phyloP scores from a whole-genome alignment of 345 rosid species.

The Bruguiera parviflora region DNA sequence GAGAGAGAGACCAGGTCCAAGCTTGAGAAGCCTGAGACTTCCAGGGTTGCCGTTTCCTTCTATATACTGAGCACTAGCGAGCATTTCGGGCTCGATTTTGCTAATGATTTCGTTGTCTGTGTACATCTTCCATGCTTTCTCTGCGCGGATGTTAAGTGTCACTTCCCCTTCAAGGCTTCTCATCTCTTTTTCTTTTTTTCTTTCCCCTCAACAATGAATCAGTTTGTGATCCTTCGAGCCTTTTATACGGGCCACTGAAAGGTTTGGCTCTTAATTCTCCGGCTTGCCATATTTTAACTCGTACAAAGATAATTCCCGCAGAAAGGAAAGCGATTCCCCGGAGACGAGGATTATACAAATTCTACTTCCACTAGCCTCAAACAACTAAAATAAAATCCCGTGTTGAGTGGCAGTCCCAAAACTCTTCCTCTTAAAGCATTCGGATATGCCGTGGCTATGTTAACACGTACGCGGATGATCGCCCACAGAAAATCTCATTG shows the following conservation, averaged over 20 bases:
- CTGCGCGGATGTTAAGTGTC: slow-evolving; percentile 35
- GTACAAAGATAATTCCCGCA: no score
- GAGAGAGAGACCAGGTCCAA: slow-evolving; percentile 38
- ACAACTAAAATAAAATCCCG: no score
- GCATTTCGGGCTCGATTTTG: slow-evolving; percentile 44
- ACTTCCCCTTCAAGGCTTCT: slow-evolving; percentile 37
- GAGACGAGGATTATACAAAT: no score
- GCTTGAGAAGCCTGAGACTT: slow-evolving; percentile 40
- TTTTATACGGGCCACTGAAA: not conserved
- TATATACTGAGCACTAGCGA: slow-evolving; percentile 27
- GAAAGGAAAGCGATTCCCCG: no score
- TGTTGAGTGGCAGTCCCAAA: no score
- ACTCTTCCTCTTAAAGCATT: no score
- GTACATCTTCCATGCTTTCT: slow-evolving; percentile 45
- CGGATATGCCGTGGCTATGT: no score
- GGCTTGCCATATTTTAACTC: no score
- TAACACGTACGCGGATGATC: no score
- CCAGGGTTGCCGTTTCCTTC: slow-evolving; percentile 45
- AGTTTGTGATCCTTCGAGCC: not conserved
- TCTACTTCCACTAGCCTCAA: no score
- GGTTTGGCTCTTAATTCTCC: no score
- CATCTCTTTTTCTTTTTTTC: slow-evolving; percentile 14
- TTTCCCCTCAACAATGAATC: not conserved
- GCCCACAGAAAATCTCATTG: no score
- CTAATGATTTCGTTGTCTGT: slow-evolving; percentile 34